Evolutionary conservation across 1,284 basidiomycete species (phyloP).

Genomic region (Puccinia hordei): DNA sequence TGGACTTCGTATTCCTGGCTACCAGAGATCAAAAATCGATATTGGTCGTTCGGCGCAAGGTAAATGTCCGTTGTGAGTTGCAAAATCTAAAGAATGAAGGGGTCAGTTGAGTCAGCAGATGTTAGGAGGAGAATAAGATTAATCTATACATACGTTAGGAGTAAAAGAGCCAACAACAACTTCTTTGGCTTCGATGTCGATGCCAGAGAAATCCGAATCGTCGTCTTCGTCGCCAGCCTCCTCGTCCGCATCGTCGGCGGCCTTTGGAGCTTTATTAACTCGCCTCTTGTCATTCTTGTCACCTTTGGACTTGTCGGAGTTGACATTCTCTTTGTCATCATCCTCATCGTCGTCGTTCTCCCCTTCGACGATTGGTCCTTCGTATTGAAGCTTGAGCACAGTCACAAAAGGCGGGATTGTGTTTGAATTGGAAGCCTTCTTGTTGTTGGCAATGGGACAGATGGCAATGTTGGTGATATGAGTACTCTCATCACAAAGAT

Average conservation of each 20-base stretch:
- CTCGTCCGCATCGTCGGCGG: not conserved
- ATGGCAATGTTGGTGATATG: slow-evolving; percentile 49
- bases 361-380: slow-evolving; percentile 42
- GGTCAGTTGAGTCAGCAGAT: not conserved
- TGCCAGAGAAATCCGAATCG: slow-evolving; percentile 29
- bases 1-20: slow-evolving; percentile 42
- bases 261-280: not conserved
- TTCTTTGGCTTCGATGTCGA: slow-evolving; percentile 46
- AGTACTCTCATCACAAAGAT: slow-evolving; percentile 43
- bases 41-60: slow-evolving; percentile 47
- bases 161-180: slow-evolving; percentile 44
- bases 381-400: slow-evolving; percentile 46
- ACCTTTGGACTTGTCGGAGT: not conserved
- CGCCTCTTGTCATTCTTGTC: slow-evolving; percentile 22
- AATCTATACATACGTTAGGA: slow-evolving; percentile 4
- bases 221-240: slow-evolving; percentile 39
- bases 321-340: slow-evolving; percentile 28
- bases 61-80: slow-evolving; percentile 45
- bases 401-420: slow-evolving; percentile 28
- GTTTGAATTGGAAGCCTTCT: slow-evolving; percentile 1
- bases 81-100: not conserved
- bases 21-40: slow-evolving; percentile 43
- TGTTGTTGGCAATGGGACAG: not conserved
- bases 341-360: slow-evolving; percentile 37
- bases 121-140: not conserved